Evolutionary conservation across 345 rosid genomes (phyloP).

Genomic region (Salix viminalis): DNA sequence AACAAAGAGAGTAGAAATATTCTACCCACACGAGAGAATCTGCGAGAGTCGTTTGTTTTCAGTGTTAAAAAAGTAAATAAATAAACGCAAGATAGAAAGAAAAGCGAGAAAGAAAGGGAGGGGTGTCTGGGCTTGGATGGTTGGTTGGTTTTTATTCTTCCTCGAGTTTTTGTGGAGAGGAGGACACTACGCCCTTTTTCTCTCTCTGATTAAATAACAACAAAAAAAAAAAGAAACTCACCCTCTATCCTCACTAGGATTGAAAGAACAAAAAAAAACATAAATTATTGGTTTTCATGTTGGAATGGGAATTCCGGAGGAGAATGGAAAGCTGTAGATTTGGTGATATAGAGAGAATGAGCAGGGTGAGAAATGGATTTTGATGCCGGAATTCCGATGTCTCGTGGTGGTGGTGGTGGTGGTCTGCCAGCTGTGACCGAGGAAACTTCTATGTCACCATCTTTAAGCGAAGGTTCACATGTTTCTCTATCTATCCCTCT

Average conservation of each 20-base stretch:
- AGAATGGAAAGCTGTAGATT: constrained; percentile 21
- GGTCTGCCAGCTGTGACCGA: constrained; percentile 32
- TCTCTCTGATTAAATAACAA: background rate
- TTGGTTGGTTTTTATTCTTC: constrained; percentile 41
- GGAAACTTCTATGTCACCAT: constrained; percentile 59
- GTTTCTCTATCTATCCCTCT: background rate
- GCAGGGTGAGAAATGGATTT: constrained; percentile 45
- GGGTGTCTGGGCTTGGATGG: constrained; percentile 11
- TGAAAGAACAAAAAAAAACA: background rate
- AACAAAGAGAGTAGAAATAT: background rate
- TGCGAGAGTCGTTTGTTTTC: background rate
- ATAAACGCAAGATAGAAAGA: constrained; percentile 28
- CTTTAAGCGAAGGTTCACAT: constrained; percentile 49
- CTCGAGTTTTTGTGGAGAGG: constrained; percentile 46
- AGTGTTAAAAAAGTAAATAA: constrained; percentile 5
- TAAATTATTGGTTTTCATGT: background rate
- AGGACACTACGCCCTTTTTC: constrained; percentile 41
- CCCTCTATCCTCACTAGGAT: background rate
- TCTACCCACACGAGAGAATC: background rate
- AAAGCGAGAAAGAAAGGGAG: background rate
- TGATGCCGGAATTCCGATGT: constrained; percentile 71
- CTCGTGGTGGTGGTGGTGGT: constrained; percentile 25
- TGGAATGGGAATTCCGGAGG: constrained; percentile 25
- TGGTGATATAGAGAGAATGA: constrained; percentile 40
- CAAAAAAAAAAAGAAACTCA: background rate